Evolutionary conservation across 1,139 yeast species (phyloP), one percentile per base, ranked within the genome.

Genomic region (Zygosaccharomyces pseudobailii): DNA sequence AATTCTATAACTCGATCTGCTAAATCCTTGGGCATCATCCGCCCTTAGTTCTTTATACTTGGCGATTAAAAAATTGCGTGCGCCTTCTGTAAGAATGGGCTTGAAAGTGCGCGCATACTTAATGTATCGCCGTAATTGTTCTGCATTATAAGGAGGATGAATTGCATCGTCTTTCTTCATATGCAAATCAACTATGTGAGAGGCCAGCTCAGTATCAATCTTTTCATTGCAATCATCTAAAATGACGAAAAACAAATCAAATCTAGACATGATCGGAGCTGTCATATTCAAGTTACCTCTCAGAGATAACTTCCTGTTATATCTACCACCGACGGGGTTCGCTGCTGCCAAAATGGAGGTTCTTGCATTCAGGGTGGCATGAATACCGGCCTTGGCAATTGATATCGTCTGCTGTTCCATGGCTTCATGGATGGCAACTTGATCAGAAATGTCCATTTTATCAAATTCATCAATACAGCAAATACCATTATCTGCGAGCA

Each of bases 381-480:
- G 97, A 53, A 92, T 92, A 61, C 98, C 98, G 1, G 98, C 98
- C 67, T 92, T 92, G 22, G 98, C 97, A 62, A 92, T 92, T 10
- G 97, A 89, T 55, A 92, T 92, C 0, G 98, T 92, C 67, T 92
- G 98, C 70, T 92, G 98, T 74, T 92, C 98, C 99, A 92, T 92
- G 13, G 98, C 99, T 73, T 92, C 99, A 71, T 92, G 99, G 73
- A 92, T 92, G 3, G 98, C 98, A 49, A 92, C 98, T 71, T 94
- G 98, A 68, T 94, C 98, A 4, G 82, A 71, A 42, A 92, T 69
- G 68, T 92, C 97, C 98, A 92, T 92, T 73, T 94, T 92, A 68
- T 92, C 99, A 61, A 92, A 92, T 70, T 92, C 99, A 66, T 92
- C 99, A 69, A 92, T 92, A 54, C 97, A 95, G 75, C 99, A 92